Conservation (phyloP, 169 alveolate genomes). For the Eimeria sp. region DNA sequence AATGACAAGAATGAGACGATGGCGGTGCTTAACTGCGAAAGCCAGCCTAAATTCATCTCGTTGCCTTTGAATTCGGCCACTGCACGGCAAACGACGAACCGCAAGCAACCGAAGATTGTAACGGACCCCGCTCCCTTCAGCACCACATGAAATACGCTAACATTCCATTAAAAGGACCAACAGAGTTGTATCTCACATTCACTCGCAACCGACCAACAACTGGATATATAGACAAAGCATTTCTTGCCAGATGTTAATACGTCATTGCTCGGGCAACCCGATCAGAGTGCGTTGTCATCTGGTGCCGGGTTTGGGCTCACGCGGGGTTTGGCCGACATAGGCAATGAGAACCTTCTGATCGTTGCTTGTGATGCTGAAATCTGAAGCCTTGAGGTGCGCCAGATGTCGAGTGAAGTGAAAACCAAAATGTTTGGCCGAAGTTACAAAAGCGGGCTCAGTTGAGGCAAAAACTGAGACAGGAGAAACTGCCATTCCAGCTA, state of each 20-base stretch:
- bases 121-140: background rate
- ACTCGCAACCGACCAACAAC: background rate
- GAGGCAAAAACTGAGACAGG: slow-evolving; percentile 49
- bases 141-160: background rate
- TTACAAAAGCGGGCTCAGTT: slow-evolving; percentile 54
- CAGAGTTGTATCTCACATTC: background rate
- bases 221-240: background rate
- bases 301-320: slow-evolving; percentile 6
- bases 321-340: slow-evolving; percentile 48
- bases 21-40: slow-evolving; percentile 53
- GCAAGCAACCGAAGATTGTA: background rate
- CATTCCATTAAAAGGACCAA: background rate
- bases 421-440: slow-evolving; percentile 72
- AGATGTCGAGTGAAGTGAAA: slow-evolving; percentile 69
- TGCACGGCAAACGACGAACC: slow-evolving; percentile 21
- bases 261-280: background rate
- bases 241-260: background rate
- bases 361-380: slow-evolving; percentile 44
- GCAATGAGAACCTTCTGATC: slow-evolving; percentile 59
- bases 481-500: slow-evolving; percentile 69
- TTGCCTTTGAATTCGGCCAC: slow-evolving; percentile 54
- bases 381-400: slow-evolving; percentile 53
- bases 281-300: background rate
- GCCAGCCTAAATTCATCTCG: slow-evolving; percentile 62
- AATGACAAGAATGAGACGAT: slow-evolving; percentile 54